A percentile compares a stretch with the other conserved stretches of the same genome.
Conservation (phyloP, 1,139 yeast genomes). For the Debaryomycetaceae sp. region DNA sequence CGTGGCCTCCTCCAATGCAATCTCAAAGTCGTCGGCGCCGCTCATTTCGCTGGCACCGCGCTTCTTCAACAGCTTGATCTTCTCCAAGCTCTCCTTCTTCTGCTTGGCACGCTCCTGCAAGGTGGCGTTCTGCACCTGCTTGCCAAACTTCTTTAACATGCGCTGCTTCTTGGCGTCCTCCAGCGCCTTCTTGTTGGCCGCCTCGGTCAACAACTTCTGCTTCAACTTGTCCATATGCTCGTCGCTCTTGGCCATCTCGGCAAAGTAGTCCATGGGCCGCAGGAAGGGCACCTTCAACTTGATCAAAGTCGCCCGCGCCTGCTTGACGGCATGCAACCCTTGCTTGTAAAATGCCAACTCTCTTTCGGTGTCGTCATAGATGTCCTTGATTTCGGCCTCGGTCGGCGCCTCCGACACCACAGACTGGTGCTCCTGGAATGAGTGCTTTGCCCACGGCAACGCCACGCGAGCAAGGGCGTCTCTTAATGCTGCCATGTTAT, state of each 20-base stretch:
- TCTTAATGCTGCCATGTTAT: constrained; percentile 65
- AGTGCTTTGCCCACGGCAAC: constrained; percentile 65
- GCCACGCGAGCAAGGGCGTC: constrained; percentile 65
- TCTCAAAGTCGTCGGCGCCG: constrained; percentile 55
- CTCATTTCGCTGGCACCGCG: constrained; percentile 71
- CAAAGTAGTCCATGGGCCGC: constrained; percentile 93
- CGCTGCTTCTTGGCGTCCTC: constrained; percentile 95
- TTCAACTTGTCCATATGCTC: constrained; percentile 97
- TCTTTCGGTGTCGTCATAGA: constrained; percentile 89
- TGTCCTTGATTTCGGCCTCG: constrained; percentile 71
- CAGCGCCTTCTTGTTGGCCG: constrained; percentile 85
- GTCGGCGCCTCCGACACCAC: constrained; percentile 58
- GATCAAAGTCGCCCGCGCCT: constrained; percentile 62
- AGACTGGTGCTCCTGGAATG: constrained; percentile 82
- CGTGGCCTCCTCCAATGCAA: constrained; percentile 91
- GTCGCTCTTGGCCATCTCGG: constrained; percentile 97
- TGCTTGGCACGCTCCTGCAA: constrained; percentile 93
- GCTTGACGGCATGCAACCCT: constrained; percentile 78
- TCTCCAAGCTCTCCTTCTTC: constrained; percentile 85
- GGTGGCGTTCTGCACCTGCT: constrained; percentile 92
- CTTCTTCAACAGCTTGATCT: constrained; percentile 82
- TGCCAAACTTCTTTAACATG: constrained; percentile 93
- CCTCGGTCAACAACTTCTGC: constrained; percentile 76
- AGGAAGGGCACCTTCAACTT: constrained; percentile 79
- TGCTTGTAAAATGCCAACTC: constrained; percentile 77